Evolutionary conservation across 2,329 filamentous ascomycete genomes (phyloP), one percentile per base, ranked within the genome.

Genomic region (Penicillium sp.): DNA sequence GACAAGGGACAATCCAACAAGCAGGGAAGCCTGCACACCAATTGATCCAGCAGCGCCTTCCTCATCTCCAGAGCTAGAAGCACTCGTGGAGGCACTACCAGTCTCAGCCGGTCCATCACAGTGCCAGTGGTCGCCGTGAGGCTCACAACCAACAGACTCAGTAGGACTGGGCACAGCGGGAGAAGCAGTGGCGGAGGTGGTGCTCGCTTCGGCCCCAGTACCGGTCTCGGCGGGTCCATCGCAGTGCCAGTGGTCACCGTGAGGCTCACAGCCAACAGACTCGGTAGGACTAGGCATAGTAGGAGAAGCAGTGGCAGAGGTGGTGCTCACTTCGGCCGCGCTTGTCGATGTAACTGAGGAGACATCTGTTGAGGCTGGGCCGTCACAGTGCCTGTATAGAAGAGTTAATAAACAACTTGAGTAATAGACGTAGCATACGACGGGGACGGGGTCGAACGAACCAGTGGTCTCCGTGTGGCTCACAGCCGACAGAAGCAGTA

Each of bases 391-490:
- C 68, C 69, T 70, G n/a, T 11, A 32, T 24, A 16, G 4, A 9
- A 39, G 1, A 18, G 13, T 53, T 42, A 56, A 0, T 40, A 4
- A 6, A 5, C 4, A 14, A 0, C 2, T 5, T 8, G 14, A n/a
- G 18, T 22, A 10, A 16, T 45, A 16, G 18, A 22, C 11, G 22
- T 0, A 4, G 3, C 0, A 46, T 37, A 16, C 22, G n/a, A 16
- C n/a, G 9, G 34, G 35, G n/a, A 16, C n/a, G 9, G 34, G 35
- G 8, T 22, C 20, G n/a, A 37, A 40, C 57, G 44, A 56, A 66
- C 65, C 67, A 70, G 51, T 70, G 67, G 29, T 69, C 66, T 6
- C 66, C 66, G 32, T 68, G 62, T 3, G 67, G 59, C 22, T 67
- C 58, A 43, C 66, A 65, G 37, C 67, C 64, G 14, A 62, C 34